Evolutionary conservation across 2,329 filamentous ascomycete species (phyloP), one percentile per base, ranked within the genome.

Genomic region (Aspergillus awamori): DNA sequence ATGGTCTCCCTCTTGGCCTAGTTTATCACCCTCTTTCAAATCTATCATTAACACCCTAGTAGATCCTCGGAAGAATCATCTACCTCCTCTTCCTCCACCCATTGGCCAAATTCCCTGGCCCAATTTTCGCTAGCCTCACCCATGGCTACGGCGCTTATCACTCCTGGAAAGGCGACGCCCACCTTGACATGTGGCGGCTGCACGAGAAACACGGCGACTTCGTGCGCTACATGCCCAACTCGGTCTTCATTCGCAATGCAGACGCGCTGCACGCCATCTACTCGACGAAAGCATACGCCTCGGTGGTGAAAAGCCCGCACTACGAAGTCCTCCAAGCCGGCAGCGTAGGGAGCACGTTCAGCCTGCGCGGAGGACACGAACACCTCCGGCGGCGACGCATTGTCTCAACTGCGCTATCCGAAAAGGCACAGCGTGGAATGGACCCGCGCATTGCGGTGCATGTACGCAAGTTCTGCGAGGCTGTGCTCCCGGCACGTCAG

Each of bases 41-140:
- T 30, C n/a, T n/a, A 41, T 41, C 6, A 17, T 15, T 41, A 41
- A 41, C 38, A 6, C n/a, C 38, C 15, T 6, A 41, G 38, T 6
- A 41, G 38, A 17, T 41, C 38, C 38, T 41, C 3, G 38, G 38
- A 41, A 41, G 38, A 41, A 4, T 41, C 8, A 47, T 47, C 5
- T 47, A 47, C 20, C 43, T 20, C 20, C 43, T 47, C 20, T 38
- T 41, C 20, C 33, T 53, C 6, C 51, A 53, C 33, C 51, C 51
- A 5, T 15, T 39, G 5, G 51, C 51, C 17, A 38, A 53, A 39
- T 53, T 22, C 13, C 51, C 51, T 26, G 51, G 51, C 11, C 51
- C 51, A 7, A 6, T 53, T 13, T 28, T 41, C 41, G 86, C 85
- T 60, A 88, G 86, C 69, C 74, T 89, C 67, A 87, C 86, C 17